Evolutionary conservation across 2,329 filamentous ascomycete genomes (phyloP).

Genomic region (Truncatella angustata): DNA sequence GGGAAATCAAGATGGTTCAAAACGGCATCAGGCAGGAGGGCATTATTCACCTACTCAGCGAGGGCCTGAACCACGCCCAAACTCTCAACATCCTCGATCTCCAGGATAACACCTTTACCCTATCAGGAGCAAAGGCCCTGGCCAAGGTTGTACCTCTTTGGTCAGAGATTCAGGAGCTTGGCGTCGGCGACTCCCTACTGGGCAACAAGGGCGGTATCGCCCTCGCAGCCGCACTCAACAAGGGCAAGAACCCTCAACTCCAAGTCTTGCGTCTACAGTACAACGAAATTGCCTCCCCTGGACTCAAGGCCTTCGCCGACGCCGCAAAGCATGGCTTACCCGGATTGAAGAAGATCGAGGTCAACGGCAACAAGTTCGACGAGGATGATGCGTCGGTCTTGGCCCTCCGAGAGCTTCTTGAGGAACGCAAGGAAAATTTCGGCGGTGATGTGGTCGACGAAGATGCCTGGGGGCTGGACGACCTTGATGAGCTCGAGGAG

Average conservation of each 20-base stretch:
- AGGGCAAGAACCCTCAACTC: slow-evolving; percentile 75
- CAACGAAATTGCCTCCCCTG: slow-evolving; percentile 85
- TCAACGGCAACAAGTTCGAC: slow-evolving; percentile 93
- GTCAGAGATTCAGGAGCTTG: slow-evolving; percentile 76
- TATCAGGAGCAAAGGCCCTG: slow-evolving; percentile 74
- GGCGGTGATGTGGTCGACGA: slow-evolving; percentile 68
- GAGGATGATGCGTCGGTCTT: slow-evolving; percentile 78
- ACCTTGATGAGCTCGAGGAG: slow-evolving; percentile 81
- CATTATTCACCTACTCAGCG: slow-evolving; percentile 74
- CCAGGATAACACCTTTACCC: slow-evolving; percentile 96
- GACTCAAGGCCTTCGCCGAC: slow-evolving; percentile 67
- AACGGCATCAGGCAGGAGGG: slow-evolving; percentile 96
- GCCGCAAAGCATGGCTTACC: slow-evolving; percentile 70
- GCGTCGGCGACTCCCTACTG: slow-evolving; percentile 84
- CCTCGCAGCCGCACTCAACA: slow-evolving; percentile 69
- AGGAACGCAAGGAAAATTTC: slow-evolving; percentile 72
- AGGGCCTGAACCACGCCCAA: slow-evolving; percentile 71
- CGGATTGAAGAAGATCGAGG: slow-evolving; percentile 77
- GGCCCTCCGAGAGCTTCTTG: slow-evolving; percentile 67
- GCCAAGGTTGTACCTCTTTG: slow-evolving; percentile 73
- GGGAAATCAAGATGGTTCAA: slow-evolving; percentile 93
- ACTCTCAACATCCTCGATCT: slow-evolving; percentile 78
- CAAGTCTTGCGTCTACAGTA: slow-evolving; percentile 83
- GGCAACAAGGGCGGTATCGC: slow-evolving; percentile 73
- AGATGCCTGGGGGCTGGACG: slow-evolving; percentile 81